Conservation (phyloP, 495 filamentous ascomycete species). For the Aspergillus hancockii region DNA sequence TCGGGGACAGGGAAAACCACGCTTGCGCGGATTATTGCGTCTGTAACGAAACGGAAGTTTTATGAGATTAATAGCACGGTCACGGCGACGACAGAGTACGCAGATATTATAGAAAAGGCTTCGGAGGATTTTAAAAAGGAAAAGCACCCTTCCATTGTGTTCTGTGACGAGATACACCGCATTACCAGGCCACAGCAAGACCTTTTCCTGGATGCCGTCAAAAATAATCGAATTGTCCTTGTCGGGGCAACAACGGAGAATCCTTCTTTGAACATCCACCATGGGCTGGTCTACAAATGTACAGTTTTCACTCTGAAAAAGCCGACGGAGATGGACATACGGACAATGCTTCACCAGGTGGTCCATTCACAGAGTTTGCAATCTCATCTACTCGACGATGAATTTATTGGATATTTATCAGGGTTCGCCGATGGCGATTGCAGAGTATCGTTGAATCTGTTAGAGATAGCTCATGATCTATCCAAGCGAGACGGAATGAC, state of each 20-base stretch:
- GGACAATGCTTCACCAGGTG: conserved; percentile 69
- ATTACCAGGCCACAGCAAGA: conserved; percentile 94
- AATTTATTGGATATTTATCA: conserved; percentile 79
- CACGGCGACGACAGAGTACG: conserved; percentile 84
- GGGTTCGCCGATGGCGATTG: conserved; percentile 90
- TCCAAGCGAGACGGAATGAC: conserved; percentile 53
- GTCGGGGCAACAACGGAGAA: conserved; percentile 98
- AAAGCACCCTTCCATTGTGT: conserved; percentile 89
- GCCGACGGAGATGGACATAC: conserved; percentile 68
- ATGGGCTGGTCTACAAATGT: conserved; percentile 83
- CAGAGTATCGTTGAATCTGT: conserved; percentile 87
- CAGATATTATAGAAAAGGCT: conserved; percentile 88
- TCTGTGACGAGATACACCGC: conserved; percentile 96
- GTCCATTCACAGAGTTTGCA: conserved; percentile 57
- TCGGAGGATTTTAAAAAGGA: conserved; percentile 77
- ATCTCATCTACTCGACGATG: conserved; percentile 68
- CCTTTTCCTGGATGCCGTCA: conserved; percentile 89
- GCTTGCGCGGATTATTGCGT: conserved; percentile 88
- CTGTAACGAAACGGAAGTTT: conserved; percentile 75
- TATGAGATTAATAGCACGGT: conserved; percentile 95
- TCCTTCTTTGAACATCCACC: conserved; percentile 90
- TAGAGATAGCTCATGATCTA: conserved; percentile 80
- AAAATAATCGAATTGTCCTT: conserved; percentile 83
- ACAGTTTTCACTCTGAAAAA: conserved; percentile 82
- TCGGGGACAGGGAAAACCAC: conserved; percentile 96